These are phyloP conservation scores for Conticribra weissflogii DNA, from an alignment of 108 stramenopile genomes.

Conservation along the genomic window DNA sequence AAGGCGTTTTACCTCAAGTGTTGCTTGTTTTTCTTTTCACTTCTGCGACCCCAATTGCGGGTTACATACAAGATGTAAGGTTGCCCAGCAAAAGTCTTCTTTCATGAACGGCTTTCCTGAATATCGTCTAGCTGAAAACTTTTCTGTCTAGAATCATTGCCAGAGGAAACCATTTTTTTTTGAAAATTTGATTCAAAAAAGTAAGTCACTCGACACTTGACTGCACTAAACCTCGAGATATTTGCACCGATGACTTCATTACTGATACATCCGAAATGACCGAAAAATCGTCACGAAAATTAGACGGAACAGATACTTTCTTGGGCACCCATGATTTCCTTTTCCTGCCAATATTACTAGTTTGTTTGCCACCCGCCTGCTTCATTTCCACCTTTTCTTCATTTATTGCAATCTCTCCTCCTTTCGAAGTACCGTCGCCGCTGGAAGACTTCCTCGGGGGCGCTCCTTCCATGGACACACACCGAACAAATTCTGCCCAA, in stretches of 20 bases:
- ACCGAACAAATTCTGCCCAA: conserved; percentile 8
- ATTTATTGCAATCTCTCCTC: neutral
- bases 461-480: conserved; percentile 1
- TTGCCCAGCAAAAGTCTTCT: no score
- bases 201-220: neutral
- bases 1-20: no score
- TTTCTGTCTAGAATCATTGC: no score
- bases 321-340: neutral
- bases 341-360: neutral
- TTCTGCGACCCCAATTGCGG: no score
- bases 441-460: no score
- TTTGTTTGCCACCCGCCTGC: neutral
- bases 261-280: neutral
- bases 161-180: no score
- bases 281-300: neutral
- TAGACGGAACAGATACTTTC: neutral
- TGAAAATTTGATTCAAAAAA: neutral
- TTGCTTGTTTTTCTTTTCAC: no score
- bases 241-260: neutral
- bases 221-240: no score
- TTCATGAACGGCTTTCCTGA: no score
- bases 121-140: no score
- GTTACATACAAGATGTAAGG: no score
- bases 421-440: no score
- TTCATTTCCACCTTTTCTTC: neutral